Percentiles rank a stretch among this genome's conserved stretches.
Evolutionary conservation across 192 early-diverging fungal species (phyloP).

Genomic region (Umbelopsis ramanniana): DNA sequence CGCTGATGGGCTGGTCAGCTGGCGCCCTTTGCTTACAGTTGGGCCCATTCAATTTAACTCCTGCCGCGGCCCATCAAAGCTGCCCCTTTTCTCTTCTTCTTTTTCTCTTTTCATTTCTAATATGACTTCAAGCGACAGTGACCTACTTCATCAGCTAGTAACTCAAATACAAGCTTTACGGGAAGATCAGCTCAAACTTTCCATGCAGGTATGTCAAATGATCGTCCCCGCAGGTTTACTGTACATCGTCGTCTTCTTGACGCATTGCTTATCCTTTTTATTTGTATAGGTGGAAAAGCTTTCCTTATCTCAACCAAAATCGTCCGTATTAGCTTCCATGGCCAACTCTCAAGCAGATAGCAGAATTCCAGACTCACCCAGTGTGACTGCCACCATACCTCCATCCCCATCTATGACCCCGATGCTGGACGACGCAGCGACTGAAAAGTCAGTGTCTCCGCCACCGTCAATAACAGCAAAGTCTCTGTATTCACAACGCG

Average conservation of each 20-base stretch:
- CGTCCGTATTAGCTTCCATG: neutral
- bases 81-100: conserved; percentile 32
- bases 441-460: conserved; percentile 20
- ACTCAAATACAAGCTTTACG: conserved; percentile 33
- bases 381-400: neutral
- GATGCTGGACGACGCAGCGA: neutral
- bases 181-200: conserved; percentile 29
- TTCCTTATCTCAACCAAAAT: neutral
- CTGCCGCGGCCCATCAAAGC: conserved; percentile 24
- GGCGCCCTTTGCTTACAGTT: neutral
- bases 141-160: conserved; percentile 30
- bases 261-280: neutral
- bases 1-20: conserved; percentile 7
- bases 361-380: conserved; percentile 9
- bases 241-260: neutral
- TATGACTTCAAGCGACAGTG: conserved; percentile 21
- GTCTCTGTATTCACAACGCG: conserved; percentile 36
- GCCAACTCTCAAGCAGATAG: neutral
- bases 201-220: conserved; percentile 28
- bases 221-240: neutral
- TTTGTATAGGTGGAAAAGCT: conserved; percentile 4
- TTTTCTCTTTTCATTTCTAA: conserved; percentile 29
- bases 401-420: conserved; percentile 11
- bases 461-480: neutral
- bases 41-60: conserved; percentile 19